Conservation (phyloP, 345 rosid species). For the Sonneratia caseolaris region DNA sequence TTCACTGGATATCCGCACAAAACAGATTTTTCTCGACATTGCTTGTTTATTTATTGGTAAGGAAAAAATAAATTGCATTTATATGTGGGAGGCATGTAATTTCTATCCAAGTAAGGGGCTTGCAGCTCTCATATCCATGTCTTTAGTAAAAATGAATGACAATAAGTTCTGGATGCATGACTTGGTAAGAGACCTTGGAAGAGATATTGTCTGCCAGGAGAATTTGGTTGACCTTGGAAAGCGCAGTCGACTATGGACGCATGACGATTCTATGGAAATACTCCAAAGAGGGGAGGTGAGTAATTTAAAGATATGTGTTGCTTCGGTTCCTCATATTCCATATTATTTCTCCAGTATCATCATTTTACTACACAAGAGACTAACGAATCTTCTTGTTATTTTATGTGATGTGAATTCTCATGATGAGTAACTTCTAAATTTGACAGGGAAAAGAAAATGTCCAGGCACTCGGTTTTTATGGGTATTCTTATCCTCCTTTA, state of each 20-base stretch:
- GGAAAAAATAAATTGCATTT: background rate
- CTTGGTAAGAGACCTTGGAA: conserved; percentile 5
- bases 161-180: conserved; percentile 6
- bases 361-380: background rate
- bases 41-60: background rate
- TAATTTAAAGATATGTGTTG: background rate
- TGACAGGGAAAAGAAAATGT: conserved; percentile 17
- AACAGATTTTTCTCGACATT: background rate
- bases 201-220: conserved; percentile 15
- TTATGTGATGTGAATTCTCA: background rate
- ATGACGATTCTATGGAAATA: conserved; percentile 11
- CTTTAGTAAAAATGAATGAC: background rate
- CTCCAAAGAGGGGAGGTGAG: conserved; percentile 10
- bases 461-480: conserved; percentile 13
- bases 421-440: background rate
- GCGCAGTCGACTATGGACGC: conserved; percentile 20
- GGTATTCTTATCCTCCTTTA: background rate
- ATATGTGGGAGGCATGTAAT: too few relatives aligned
- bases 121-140: background rate
- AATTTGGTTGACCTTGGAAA: conserved; percentile 4
- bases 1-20: too few relatives aligned
- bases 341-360: too few relatives aligned
- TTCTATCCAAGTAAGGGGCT: too few relatives aligned
- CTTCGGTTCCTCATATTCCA: too few relatives aligned
- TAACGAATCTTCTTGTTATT: background rate